Percentiles rank a stretch among this genome's conserved stretches.
These are phyloP conservation scores for Entomortierella beljakovae DNA, from an alignment of 192 early-diverging fungal species.

Conservation along the genomic window DNA sequence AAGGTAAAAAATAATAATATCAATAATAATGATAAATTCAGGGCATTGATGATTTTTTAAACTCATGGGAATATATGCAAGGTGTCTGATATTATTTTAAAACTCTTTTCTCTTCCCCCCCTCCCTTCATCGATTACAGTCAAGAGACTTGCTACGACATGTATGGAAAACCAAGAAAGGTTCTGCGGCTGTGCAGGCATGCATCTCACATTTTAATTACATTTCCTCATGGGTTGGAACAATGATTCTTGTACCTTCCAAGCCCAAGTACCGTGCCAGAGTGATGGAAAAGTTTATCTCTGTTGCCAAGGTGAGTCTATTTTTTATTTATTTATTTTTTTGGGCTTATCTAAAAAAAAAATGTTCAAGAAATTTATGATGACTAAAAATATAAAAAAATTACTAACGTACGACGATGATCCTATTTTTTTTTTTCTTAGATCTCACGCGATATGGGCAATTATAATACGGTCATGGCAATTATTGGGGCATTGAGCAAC, in stretches of 20 bases:
- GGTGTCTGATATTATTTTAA: neutral
- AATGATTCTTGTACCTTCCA: conserved; percentile 69
- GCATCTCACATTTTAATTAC: conserved; percentile 76
- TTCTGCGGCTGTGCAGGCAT: conserved; percentile 61
- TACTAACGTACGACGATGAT: too few relatives aligned
- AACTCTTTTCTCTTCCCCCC: neutral
- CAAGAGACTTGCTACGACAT: conserved; percentile 70
- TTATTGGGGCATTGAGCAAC: conserved; percentile 77
- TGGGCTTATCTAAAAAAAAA: neutral
- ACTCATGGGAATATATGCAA: too few relatives aligned
- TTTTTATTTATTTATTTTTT: neutral
- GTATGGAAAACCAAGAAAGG: conserved; percentile 64
- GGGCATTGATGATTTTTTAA: too few relatives aligned
- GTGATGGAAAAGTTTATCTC: conserved; percentile 77
- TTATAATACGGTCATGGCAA: conserved; percentile 82
- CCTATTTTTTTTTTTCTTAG: conserved; percentile 44
- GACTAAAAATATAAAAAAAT: neutral
- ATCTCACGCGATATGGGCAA: conserved; percentile 73
- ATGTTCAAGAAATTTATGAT: neutral
- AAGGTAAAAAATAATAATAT: conserved; percentile 58
- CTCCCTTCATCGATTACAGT: too few relatives aligned
- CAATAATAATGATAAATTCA: too few relatives aligned
- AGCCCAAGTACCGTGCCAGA: conserved; percentile 69
- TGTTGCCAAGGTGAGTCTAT: conserved; percentile 66
- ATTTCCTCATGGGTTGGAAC: conserved; percentile 81